These are phyloP conservation scores for Trichoderma virens DNA, from an alignment of 495 filamentous ascomycete genomes.

Conservation along the genomic window DNA sequence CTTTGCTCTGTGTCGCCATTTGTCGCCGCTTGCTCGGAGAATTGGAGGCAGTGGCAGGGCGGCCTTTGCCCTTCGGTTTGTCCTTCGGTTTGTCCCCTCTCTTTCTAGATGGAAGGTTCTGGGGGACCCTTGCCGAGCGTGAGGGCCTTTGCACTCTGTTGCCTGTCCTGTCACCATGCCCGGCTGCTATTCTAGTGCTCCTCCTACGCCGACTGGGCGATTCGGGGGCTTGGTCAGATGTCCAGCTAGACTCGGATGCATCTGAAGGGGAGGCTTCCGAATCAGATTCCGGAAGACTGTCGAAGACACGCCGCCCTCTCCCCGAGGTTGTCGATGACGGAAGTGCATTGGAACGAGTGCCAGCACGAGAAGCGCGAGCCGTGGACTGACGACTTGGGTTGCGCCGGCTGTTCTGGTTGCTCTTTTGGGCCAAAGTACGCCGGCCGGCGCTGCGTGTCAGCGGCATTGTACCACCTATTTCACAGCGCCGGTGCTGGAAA, in stretches of 20 bases:
- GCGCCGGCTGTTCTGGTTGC: neutral
- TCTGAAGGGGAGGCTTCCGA: neutral
- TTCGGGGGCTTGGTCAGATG: neutral
- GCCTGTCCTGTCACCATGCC: neutral
- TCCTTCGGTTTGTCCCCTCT: no score
- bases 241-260: neutral
- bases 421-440: neutral
- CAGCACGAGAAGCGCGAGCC: no score
- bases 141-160: neutral
- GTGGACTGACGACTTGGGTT: neutral
- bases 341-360: neutral
- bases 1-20: neutral
- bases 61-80: neutral
- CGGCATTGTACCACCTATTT: neutral
- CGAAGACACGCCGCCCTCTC: neutral
- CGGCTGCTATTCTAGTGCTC: neutral
- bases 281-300: neutral
- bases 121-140: neutral
- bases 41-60: neutral
- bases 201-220: neutral
- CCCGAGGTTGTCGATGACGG: neutral
- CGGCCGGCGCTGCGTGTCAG: slow-evolving; percentile 1
- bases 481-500: neutral
- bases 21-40: neutral
- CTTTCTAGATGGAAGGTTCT: no score